Percentiles rank a stretch among this genome's conserved stretches.
phyloP scores from a whole-genome alignment of 768 basidiomycete species.

The Exidia glandulosa region DNA sequence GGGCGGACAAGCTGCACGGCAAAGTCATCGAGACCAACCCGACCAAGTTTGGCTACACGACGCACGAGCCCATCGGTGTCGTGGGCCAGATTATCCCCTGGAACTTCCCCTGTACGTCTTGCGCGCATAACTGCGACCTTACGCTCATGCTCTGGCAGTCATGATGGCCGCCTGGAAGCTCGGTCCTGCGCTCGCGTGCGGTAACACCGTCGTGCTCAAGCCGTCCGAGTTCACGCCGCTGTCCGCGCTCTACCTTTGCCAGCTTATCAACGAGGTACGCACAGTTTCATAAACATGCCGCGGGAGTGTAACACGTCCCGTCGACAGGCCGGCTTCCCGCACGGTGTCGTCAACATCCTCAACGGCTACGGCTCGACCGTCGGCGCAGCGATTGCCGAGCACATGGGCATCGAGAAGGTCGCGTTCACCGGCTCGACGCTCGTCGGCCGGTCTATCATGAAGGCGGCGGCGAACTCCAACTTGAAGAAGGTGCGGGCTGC shows the following conservation, averaged over 20 bases:
- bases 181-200: constrained; percentile 81
- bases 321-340: constrained; percentile 70
- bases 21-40: constrained; percentile 66
- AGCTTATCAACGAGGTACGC: constrained; percentile 69
- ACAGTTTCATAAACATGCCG: not conserved
- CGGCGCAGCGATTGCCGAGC: constrained; percentile 74
- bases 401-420: constrained; percentile 83
- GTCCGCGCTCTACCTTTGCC: constrained; percentile 75
- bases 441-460: constrained; percentile 84
- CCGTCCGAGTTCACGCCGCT: constrained; percentile 82
- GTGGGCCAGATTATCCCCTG: constrained; percentile 92
- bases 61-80: constrained; percentile 87
- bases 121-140: constrained; percentile 9
- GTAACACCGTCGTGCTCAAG: constrained; percentile 93
- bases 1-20: constrained; percentile 89
- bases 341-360: constrained; percentile 83
- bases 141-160: not conserved
- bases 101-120: constrained; percentile 67
- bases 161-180: constrained; percentile 60
- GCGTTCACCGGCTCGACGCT: constrained; percentile 90
- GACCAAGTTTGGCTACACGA: constrained; percentile 74
- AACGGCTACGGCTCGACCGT: constrained; percentile 74
- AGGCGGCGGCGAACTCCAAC: constrained; percentile 87
- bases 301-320: not conserved
- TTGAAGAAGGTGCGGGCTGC: constrained; percentile 86